Percentiles rank a stretch among this genome's conserved stretches.
These are phyloP conservation scores for Ogataea saltuana DNA, from an alignment of 805 yeast genomes.

Conservation along the genomic window DNA sequence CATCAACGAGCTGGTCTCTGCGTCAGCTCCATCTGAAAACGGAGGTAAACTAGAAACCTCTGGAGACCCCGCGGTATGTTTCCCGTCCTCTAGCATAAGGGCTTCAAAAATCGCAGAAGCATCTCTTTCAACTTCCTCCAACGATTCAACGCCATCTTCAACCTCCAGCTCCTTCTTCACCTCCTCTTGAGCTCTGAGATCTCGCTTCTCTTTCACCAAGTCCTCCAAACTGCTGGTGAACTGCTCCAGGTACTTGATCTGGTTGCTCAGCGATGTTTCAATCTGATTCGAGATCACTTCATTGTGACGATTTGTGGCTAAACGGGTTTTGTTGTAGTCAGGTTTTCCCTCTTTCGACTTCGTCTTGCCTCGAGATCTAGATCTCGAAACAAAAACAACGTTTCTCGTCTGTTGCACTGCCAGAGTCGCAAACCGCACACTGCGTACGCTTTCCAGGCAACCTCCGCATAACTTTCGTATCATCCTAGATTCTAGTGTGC, in stretches of 20 bases:
- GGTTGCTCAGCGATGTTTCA: conserved; percentile 29
- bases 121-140: conserved; percentile 26
- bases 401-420: conserved; percentile 1
- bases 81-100: conserved; percentile 22
- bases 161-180: conserved; percentile 24
- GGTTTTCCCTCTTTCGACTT: neutral
- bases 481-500: too few relatives aligned
- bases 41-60: too few relatives aligned
- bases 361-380: conserved; percentile 1
- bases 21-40: too few relatives aligned
- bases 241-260: conserved; percentile 31
- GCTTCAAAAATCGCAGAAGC: conserved; percentile 33
- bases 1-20: too few relatives aligned
- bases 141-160: conserved; percentile 18
- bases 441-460: neutral
- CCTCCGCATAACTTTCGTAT: conserved; percentile 5
- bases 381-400: conserved; percentile 14
- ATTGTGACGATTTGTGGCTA: too few relatives aligned
- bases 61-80: neutral
- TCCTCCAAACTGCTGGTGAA: conserved; percentile 33
- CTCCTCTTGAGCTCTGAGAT: conserved; percentile 17
- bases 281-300: conserved; percentile 12
- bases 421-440: neutral
- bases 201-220: conserved; percentile 23
- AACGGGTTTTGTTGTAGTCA: too few relatives aligned